Evolutionary conservation across 257 asterid species (phyloP), one percentile per base, ranked within the genome.

Genomic region (Ophiorrhiza pumila): DNA sequence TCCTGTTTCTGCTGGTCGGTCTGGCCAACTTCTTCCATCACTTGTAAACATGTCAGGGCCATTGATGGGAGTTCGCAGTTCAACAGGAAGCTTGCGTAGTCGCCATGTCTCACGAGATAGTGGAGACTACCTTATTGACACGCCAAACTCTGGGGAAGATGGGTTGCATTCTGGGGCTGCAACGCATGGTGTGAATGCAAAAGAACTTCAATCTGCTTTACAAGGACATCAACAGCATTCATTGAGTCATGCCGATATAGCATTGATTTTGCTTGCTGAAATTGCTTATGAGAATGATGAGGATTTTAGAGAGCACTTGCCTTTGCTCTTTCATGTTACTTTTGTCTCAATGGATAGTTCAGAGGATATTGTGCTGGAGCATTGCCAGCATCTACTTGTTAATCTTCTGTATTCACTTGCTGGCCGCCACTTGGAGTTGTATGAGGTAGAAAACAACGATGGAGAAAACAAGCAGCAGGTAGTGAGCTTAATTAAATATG

Each of bases 301-400:
- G 86, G 99, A 95, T 83, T 95, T 95, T 78, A 88, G 99, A 34
- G 98, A 87, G 89, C 99, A 95, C 82, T 87, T 95, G 76, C 97
- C 99, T 1, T 81, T 95, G 74, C 97, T 95, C 56, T 95, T 95
- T 82, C 99, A 95, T 59, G 99, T 95, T 32, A 95, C 98, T 13
- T 95, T 95, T 25, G 99, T 95, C 86, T 95, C 99, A 12, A 95
- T 95, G 99, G 99, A 95, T 87, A 95, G 99, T 78, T 95, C 99
- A 47, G 99, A 95, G 87, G 99, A 95, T 83, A 92, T 95, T 22
- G 99, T 95, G 70, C 78, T 95, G 85, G 98, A 95, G 83, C 99
- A 95, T 83, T 95, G 99, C 85, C 99, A 95, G 72, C 99, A 95
- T 80, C 83, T 95, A 71, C 96, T 95, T 23, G 99, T 95, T 76